phyloP scores from a whole-genome alignment of 805 yeast genomes.

The Suhomyces faveliae region DNA sequence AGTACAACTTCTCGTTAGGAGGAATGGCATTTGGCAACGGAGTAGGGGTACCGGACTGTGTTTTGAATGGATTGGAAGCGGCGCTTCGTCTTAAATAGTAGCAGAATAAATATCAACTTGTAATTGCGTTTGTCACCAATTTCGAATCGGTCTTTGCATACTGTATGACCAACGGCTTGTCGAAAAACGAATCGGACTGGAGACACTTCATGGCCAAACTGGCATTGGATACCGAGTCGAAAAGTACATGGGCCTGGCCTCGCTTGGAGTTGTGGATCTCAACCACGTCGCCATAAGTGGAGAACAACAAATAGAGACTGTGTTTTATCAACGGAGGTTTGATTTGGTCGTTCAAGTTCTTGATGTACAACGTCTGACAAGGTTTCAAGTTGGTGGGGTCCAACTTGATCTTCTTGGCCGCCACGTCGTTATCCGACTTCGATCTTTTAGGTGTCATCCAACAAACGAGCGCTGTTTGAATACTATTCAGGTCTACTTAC shows the following conservation, averaged over 20 bases:
- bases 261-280: constrained; percentile 49
- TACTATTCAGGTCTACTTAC: not conserved
- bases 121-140: constrained; percentile 14
- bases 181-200: constrained; percentile 51
- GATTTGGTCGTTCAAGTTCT: constrained; percentile 59
- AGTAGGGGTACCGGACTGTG: constrained; percentile 88
- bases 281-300: constrained; percentile 65
- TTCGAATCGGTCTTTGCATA: constrained; percentile 32
- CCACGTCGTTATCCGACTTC: no score
- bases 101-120: no score
- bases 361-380: constrained; percentile 54
- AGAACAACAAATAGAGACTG: constrained; percentile 56
- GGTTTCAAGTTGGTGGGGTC: constrained; percentile 16
- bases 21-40: constrained; percentile 80
- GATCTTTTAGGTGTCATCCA: not conserved
- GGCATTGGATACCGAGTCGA: constrained; percentile 50
- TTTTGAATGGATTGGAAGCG: constrained; percentile 57
- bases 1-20: constrained; percentile 51
- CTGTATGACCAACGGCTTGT: constrained; percentile 47
- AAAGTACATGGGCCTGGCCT: constrained; percentile 67
- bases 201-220: constrained; percentile 48
- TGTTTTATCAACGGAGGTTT: constrained; percentile 44
- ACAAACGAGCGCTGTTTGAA: no score
- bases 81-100: constrained; percentile 36
- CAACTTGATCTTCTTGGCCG: constrained; percentile 10